Percentiles rank a stretch among this genome's conserved stretches.
Conservation (phyloP, 176 grass and related monocot genomes). For the Aegilops longissima region DNA sequence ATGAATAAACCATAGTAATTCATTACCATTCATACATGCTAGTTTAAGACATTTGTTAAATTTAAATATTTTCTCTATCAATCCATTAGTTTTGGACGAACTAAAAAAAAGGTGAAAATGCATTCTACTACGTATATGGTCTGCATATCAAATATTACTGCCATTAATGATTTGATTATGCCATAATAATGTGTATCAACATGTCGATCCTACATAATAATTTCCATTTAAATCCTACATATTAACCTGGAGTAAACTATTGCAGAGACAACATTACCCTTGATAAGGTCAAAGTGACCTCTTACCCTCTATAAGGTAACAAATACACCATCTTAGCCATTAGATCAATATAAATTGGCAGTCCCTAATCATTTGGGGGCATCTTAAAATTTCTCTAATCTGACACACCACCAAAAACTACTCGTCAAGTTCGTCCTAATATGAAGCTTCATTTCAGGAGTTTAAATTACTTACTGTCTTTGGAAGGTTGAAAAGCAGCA, state of each 20-base stretch:
- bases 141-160: background rate
- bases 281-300: background rate
- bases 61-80: background rate
- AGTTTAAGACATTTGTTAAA: background rate
- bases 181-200: background rate
- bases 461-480: conserved; percentile 56
- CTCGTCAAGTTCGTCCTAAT: background rate
- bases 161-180: background rate
- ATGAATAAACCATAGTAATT: background rate
- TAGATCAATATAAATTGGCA: background rate
- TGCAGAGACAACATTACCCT: background rate
- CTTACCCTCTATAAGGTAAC: background rate
- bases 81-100: background rate
- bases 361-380: background rate
- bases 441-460: conserved; percentile 22
- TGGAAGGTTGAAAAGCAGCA: conserved; percentile 59
- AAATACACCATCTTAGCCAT: background rate
- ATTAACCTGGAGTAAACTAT: background rate
- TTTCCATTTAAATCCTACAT: background rate
- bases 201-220: background rate
- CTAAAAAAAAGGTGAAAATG: background rate
- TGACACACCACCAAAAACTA: background rate
- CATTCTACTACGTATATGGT: background rate
- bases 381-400: background rate
- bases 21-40: background rate